phyloP scores from a whole-genome alignment of 768 basidiomycete species.

The Serendipita vermifera region DNA sequence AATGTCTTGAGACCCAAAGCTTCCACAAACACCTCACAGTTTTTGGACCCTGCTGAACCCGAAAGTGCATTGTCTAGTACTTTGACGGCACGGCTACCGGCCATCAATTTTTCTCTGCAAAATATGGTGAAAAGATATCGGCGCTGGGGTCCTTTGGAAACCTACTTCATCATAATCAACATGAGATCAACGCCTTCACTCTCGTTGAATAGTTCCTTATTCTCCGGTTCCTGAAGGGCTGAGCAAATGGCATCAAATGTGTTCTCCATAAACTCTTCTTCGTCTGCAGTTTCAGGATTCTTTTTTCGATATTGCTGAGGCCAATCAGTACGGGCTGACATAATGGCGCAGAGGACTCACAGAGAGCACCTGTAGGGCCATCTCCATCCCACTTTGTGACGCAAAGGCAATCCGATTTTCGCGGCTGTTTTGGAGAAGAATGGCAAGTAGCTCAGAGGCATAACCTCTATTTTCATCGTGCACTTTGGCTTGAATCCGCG shows the following conservation, averaged over 20 bases:
- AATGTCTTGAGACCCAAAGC: constrained; percentile 77
- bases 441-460: constrained; percentile 85
- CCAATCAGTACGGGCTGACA: constrained; percentile 9
- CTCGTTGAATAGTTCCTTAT: constrained; percentile 72
- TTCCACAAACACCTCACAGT: constrained; percentile 80
- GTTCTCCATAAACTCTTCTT: constrained; percentile 97
- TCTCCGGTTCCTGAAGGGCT: constrained; percentile 57
- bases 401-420: constrained; percentile 57
- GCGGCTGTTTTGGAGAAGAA: constrained; percentile 65
- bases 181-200: constrained; percentile 93
- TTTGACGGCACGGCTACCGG: constrained; percentile 77
- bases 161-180: constrained; percentile 95
- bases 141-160: constrained; percentile 10
- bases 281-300: constrained; percentile 78
- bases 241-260: constrained; percentile 85
- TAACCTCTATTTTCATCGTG: constrained; percentile 90
- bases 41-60: constrained; percentile 47
- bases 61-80: constrained; percentile 85
- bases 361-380: constrained; percentile 58
- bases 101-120: constrained; percentile 67
- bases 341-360: constrained; percentile 34
- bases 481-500: constrained; percentile 53
- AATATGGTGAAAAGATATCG: constrained; percentile 11
- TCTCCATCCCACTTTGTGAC: constrained; percentile 67
- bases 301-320: constrained; percentile 71